Evolutionary conservation across 305 asterid genomes (phyloP), one percentile per base, ranked within the genome.

Genomic region (Rubia balearica): DNA sequence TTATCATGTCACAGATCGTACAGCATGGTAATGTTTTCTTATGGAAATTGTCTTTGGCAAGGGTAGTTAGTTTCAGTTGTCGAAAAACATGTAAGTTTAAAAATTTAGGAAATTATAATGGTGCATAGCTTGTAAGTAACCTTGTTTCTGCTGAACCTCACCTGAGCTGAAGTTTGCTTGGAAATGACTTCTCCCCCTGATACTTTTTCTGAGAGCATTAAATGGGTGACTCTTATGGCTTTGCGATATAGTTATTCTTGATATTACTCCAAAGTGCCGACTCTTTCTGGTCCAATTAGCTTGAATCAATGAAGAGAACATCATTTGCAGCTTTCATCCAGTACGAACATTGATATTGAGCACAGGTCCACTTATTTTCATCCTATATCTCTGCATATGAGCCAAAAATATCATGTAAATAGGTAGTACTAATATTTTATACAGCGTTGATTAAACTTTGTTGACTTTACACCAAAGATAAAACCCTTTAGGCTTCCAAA

Each of bases 221-320:
- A n/a, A 51, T n/a, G 53, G 53, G 53, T 65, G 22, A 65, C 17
- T 41, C 49, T 38, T 63, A 17, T 40, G 68, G 27, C 68, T 38
- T 41, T 65, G 51, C 24, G 69, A 65, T 40, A 41, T 17, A 19
- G 51, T 30, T 6, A 22, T 4, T 38, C 68, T 64, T 64, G 68
- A 63, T 63, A 63, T 17, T 38, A 38, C 30, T 17, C 22, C 27
- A 17, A 38, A 64, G 30, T 51, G 22, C 43, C 21, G 68, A 16
- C 68, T 64, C 68, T 64, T 64, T 40, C 68, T 7, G 22, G 68
- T 38, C 14, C n/a, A 64, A 64, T n/a, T 19, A n/a, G 68, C 14
- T n/a, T 49, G 68, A 64, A 64, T 21, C 30, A 43, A 40, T 12
- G 49, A 40, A 19, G 68, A 38, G 14, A 64, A 64, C 68, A 64